Evolutionary conservation across 352 stramenopile genomes (phyloP).

Genomic region (Pythium sp.): DNA sequence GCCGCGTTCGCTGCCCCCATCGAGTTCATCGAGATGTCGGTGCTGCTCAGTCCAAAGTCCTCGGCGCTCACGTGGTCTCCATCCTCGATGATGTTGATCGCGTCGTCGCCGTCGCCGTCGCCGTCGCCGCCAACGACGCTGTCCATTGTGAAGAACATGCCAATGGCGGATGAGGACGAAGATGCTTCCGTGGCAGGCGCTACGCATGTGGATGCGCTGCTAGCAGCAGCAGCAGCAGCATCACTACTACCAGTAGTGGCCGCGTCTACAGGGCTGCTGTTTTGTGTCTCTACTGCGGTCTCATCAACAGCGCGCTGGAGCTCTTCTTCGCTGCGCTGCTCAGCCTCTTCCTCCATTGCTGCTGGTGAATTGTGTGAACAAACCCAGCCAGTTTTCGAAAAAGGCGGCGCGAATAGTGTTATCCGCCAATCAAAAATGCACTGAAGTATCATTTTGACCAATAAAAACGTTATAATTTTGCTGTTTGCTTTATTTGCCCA

Average conservation of each 20-base stretch:
- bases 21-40: conserved; percentile 45
- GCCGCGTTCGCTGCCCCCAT: conserved; percentile 30
- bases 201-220: too few relatives aligned
- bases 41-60: conserved; percentile 40
- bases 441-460: not conserved
- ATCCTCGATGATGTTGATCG: conserved; percentile 49
- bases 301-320: not conserved
- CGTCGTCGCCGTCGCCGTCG: conserved; percentile 24
- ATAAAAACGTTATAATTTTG: not conserved
- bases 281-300: not conserved
- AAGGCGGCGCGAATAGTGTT: not conserved
- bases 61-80: conserved; percentile 49
- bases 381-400: not conserved
- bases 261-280: not conserved
- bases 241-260: too few relatives aligned
- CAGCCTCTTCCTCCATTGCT: not conserved
- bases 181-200: not conserved
- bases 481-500: too few relatives aligned
- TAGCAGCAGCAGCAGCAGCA: not conserved
- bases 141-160: conserved; percentile 23
- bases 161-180: conserved; percentile 1
- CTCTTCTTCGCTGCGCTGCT: not conserved
- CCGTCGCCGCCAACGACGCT: conserved; percentile 11
- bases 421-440: not conserved
- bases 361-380: not conserved